Percentiles rank a stretch among this genome's conserved stretches.
phyloP scores from a whole-genome alignment of 192 early-diverging fungal genomes.

The Coemansia erecta region DNA sequence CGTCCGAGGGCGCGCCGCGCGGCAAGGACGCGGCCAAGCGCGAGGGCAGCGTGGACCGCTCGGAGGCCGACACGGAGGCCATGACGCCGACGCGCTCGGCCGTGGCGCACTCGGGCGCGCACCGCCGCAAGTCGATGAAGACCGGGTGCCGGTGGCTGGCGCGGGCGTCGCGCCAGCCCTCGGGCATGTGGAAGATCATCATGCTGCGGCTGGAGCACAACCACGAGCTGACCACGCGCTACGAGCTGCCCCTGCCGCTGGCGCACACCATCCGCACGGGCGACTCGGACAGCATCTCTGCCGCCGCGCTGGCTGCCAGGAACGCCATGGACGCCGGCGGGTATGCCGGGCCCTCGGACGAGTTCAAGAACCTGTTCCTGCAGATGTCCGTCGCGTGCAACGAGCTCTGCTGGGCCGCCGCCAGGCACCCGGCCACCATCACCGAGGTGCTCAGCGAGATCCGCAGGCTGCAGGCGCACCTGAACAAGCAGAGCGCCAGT shows the following conservation, averaged over 20 bases:
- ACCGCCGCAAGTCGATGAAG: conserved; percentile 55
- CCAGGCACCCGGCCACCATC: conserved; percentile 43
- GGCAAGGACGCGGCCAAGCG: conserved; percentile 42
- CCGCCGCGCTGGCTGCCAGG: conserved; percentile 35
- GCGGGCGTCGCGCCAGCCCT: conserved; percentile 48
- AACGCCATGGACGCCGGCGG: conserved; percentile 32
- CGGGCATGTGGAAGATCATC: conserved; percentile 56
- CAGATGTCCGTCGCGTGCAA: conserved; percentile 45
- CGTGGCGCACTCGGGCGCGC: conserved; percentile 47
- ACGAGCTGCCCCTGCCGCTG: conserved; percentile 21
- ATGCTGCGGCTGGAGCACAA: conserved; percentile 54
- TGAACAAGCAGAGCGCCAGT: conserved; percentile 22
- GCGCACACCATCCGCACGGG: conserved; percentile 23
- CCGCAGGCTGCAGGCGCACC: conserved; percentile 41
- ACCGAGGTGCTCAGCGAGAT: conserved; percentile 51
- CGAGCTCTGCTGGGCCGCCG: conserved; percentile 52
- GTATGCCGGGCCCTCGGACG: conserved; percentile 29
- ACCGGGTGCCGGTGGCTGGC: conserved; percentile 55
- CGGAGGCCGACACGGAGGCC: conserved; percentile 16
- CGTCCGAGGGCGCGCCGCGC: conserved; percentile 50
- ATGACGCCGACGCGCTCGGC: conserved; percentile 2
- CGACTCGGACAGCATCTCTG: conserved; percentile 38
- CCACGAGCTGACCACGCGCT: conserved; percentile 44
- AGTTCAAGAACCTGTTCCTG: conserved; percentile 51
- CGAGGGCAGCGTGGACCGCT: conserved; percentile 32